Evolutionary conservation across 83 land plant species (phyloP).

Genomic region (Diphasiastrum complanatum): DNA sequence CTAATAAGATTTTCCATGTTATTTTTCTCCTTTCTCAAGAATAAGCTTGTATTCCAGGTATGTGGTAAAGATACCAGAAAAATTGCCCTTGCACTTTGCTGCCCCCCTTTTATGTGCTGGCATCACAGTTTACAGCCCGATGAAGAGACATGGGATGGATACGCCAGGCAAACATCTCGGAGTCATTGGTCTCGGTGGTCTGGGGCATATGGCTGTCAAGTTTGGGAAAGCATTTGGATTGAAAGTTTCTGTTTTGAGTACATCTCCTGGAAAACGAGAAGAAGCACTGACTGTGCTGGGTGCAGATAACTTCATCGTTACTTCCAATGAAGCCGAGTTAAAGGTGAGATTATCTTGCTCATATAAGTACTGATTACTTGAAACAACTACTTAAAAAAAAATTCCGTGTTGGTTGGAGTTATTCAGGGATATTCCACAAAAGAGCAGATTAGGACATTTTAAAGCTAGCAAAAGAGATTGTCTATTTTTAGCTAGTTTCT

Average conservation of each 20-base stretch:
- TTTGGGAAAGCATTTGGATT: not conserved
- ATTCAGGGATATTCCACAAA: too few species aligned
- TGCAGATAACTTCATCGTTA: not conserved
- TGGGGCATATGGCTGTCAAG: conserved; percentile 1
- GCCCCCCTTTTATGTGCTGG: not conserved
- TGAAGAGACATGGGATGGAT: not conserved
- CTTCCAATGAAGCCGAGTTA: too few species aligned
- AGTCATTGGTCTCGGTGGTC: not conserved
- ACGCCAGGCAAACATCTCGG: not conserved
- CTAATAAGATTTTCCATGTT: not conserved
- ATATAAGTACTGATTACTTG: too few species aligned
- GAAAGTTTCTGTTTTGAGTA: not conserved
- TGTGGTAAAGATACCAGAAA: not conserved
- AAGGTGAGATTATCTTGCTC: too few species aligned
- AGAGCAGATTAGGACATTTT: too few species aligned
- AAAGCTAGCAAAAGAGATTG: too few species aligned
- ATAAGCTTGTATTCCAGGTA: too few species aligned
- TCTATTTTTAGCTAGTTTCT: too few species aligned
- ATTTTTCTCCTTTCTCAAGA: not conserved
- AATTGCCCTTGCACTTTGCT: not conserved
- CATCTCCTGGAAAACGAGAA: not conserved
- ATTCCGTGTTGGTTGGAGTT: too few species aligned
- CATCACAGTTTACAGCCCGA: not conserved
- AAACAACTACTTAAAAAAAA: too few species aligned
- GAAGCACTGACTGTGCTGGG: not conserved